These are phyloP conservation scores for Zasmidium angulare DNA, from an alignment of 2,329 filamentous ascomycete genomes.

Conservation along the genomic window DNA sequence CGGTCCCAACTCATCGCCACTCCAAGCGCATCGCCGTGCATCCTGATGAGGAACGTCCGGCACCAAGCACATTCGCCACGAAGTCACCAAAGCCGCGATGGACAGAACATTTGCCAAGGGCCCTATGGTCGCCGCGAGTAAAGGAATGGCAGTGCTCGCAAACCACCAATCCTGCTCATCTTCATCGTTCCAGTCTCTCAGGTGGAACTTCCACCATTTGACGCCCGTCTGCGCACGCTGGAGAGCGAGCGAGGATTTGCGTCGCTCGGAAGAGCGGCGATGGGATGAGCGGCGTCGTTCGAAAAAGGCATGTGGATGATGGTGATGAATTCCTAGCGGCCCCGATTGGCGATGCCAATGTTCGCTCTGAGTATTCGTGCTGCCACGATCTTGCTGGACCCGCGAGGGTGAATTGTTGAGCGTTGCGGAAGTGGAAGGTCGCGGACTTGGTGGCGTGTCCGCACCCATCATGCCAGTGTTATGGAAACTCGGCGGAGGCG, in stretches of 20 bases:
- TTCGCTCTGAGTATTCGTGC: not conserved
- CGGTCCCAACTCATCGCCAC: slow-evolving; percentile 36
- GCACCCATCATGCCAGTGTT: not conserved
- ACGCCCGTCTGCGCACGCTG: slow-evolving; percentile 11
- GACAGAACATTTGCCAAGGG: slow-evolving; percentile 86
- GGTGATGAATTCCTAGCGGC: slow-evolving; percentile 11
- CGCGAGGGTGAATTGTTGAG: not conserved
- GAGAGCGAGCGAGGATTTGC: slow-evolving; percentile 16
- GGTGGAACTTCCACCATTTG: slow-evolving; percentile 26
- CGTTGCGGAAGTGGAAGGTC: not conserved
- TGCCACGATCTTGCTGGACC: not conserved
- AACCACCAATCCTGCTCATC: slow-evolving; percentile 39
- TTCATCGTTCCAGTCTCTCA: slow-evolving; percentile 34
- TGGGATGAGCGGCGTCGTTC: slow-evolving; percentile 17
- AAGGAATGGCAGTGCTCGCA: slow-evolving; percentile 41
- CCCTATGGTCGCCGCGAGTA: slow-evolving; percentile 80
- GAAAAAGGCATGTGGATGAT: slow-evolving; percentile 11
- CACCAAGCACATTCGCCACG: slow-evolving; percentile 67
- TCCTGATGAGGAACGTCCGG: slow-evolving; percentile 43
- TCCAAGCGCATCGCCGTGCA: slow-evolving; percentile 28
- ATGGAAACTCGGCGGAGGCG: not conserved
- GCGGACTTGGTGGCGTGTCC: not conserved
- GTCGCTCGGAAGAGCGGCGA: slow-evolving; percentile 6
- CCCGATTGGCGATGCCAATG: slow-evolving; percentile 2
- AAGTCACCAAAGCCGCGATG: slow-evolving; percentile 78